Percentiles rank a stretch among this genome's conserved stretches.
These are phyloP conservation scores for Erigeron philadelphicus DNA, from an alignment of 140 eudicot species.

Conservation along the genomic window DNA sequence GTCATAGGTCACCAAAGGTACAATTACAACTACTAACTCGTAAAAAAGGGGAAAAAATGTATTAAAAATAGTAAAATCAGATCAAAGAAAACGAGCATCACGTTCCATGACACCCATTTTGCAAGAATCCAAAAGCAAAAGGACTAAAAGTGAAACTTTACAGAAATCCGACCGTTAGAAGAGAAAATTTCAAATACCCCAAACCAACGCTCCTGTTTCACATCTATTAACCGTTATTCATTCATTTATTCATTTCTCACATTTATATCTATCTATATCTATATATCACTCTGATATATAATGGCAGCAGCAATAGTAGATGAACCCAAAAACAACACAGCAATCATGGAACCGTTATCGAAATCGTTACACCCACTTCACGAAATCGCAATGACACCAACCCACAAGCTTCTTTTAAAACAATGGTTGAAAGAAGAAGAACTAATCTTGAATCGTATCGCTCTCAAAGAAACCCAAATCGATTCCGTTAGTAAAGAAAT, in stretches of 20 bases:
- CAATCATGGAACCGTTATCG: conserved; percentile 38
- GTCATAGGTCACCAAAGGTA: neutral
- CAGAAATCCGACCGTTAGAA: conserved; percentile 21
- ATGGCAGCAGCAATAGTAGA: conserved; percentile 30
- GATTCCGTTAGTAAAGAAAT: conserved; percentile 58
- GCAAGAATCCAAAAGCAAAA: neutral
- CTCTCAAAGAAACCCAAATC: conserved; percentile 77
- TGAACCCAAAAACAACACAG: conserved; percentile 22
- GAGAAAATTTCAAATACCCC: conserved; percentile 20
- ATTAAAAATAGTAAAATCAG: too few species aligned
- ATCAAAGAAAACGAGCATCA: too few species aligned
- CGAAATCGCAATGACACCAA: conserved; percentile 77
- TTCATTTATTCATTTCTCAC: neutral
- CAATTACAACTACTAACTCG: too few species aligned
- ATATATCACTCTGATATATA: neutral
- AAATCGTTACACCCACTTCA: conserved; percentile 72
- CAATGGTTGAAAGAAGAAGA: conserved; percentile 96
- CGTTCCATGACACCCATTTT: too few species aligned
- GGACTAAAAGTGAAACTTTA: conserved; percentile 9
- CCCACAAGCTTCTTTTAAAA: conserved; percentile 82
- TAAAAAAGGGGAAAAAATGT: too few species aligned
- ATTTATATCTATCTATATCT: conserved; percentile 3
- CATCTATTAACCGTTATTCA: too few species aligned
- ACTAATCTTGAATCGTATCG: conserved; percentile 59
- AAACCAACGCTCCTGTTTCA: neutral